These are phyloP conservation scores for Selaginella moellendorffii DNA, from an alignment of 75 land plant species.

Conservation along the genomic window DNA sequence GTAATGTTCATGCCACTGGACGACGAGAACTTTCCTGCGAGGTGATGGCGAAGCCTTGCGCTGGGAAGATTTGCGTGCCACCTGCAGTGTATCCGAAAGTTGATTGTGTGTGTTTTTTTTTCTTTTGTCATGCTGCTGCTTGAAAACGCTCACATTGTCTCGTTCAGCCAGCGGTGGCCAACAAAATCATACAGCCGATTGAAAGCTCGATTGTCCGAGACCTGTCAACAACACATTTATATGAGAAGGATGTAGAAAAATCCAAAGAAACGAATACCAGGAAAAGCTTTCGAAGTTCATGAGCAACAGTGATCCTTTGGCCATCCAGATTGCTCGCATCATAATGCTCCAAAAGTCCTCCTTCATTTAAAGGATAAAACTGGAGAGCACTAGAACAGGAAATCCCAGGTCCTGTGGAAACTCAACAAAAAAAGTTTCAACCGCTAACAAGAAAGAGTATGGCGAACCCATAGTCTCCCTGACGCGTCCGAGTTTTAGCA, in stretches of 20 bases:
- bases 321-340: constrained; percentile 13
- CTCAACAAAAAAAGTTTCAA: background rate
- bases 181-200: constrained; percentile 29
- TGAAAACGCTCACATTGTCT: constrained; percentile 31
- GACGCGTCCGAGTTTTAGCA: constrained; percentile 13
- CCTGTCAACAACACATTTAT: constrained; percentile 11
- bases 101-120: background rate
- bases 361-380: constrained; percentile 19
- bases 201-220: constrained; percentile 34
- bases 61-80: constrained; percentile 24
- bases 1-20: background rate
- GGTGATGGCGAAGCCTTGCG: constrained; percentile 30
- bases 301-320: constrained; percentile 18
- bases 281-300: constrained; percentile 27
- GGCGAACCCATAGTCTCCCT: constrained; percentile 7
- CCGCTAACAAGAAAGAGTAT: background rate
- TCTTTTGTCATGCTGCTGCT: no score
- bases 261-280: constrained; percentile 12
- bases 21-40: constrained; percentile 9
- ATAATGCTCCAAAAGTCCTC: constrained; percentile 10
- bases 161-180: constrained; percentile 28
- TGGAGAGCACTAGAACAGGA: background rate
- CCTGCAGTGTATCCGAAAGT: constrained; percentile 13
- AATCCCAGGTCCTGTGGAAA: background rate
- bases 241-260: background rate